These are phyloP conservation scores for Termitomyces sp. DNA, from an alignment of 768 basidiomycete genomes.

Conservation along the genomic window DNA sequence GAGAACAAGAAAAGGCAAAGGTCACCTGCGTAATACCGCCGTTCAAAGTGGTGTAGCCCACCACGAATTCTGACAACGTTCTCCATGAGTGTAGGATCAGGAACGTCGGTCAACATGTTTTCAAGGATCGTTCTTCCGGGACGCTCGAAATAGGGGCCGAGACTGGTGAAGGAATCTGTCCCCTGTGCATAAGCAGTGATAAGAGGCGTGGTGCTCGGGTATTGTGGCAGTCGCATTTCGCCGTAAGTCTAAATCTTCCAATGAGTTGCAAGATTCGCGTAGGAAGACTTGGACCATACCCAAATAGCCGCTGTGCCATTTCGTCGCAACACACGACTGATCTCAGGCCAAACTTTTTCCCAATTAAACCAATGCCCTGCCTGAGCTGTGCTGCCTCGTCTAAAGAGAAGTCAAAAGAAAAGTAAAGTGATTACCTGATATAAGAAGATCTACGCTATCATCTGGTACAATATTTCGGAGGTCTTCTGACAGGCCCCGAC, in stretches of 20 bases:
- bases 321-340: constrained; percentile 52
- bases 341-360: constrained; percentile 66
- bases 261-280: background rate
- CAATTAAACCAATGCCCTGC: constrained; percentile 84
- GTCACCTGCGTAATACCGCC: constrained; percentile 58
- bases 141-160: constrained; percentile 77
- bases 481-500: constrained; percentile 49
- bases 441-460: constrained; percentile 59
- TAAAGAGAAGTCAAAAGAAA: background rate
- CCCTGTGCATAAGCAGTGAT: constrained; percentile 68
- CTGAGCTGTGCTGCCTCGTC: constrained; percentile 47
- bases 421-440: constrained; percentile 42
- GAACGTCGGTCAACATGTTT: constrained; percentile 66
- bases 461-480: constrained; percentile 39
- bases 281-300: constrained; percentile 33
- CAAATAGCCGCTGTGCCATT: constrained; percentile 73
- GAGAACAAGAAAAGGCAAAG: background rate
- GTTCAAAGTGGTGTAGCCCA: constrained; percentile 39
- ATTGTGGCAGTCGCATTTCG: constrained; percentile 64
- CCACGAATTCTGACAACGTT: constrained; percentile 24
- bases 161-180: constrained; percentile 42
- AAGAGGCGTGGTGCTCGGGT: constrained; percentile 52
- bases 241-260: constrained; percentile 48
- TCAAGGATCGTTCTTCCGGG: constrained; percentile 79
- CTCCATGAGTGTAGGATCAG: constrained; percentile 35